Base-by-base conservation (phyloP, 768 basidiomycete genomes). In the Chiua virens region DNA sequence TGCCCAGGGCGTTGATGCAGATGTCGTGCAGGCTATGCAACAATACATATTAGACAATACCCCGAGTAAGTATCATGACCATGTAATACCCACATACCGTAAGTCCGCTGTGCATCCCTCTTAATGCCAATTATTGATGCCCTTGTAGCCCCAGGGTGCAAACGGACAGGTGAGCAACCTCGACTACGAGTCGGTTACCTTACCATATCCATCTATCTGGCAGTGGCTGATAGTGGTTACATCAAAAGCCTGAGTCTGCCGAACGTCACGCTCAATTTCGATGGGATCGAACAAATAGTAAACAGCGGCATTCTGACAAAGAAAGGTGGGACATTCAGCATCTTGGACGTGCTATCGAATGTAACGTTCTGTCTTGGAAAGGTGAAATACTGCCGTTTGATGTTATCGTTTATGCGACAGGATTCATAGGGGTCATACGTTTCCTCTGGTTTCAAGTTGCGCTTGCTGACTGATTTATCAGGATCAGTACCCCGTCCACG, bases 61-160 rank as follows among this genome's bases (percentile, higher is more conserved):
- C 0, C 85, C 83, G 0, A 74, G 75, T 54, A 73, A 78, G 49
- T 74, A 80, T 53, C 64, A 71, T 32, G 63, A 73, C 20, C 62
- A 71, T 38, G 63, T 87, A 42, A 77, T 76, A 48, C 85, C 85
- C 5, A 66, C 69, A 10, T 81, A 79, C 69, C 69, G 82, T 80
- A 60, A 38, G 78, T 51, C 21, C 32, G 8, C 22, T 15, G 23
- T 11, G 30, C 25, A 22, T 23, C 44, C 14, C 35, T 30, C 21
- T 10, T 27, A 8, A 7, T 14, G 13, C n/a, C 22, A 37, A 9
- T 30, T 47, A 13, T 50, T 13, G 22, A 42, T 5, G 7, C 23
- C 17, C 10, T 38, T 7, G 27, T 30, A 82, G 83, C 79, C 32
- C 76, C 79, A 27, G 84, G 84, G 20, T 86, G 83, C 62, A 85